Evolutionary conservation across 495 filamentous ascomycete species (phyloP).

Genomic region (Trypethelium eluteriae): DNA sequence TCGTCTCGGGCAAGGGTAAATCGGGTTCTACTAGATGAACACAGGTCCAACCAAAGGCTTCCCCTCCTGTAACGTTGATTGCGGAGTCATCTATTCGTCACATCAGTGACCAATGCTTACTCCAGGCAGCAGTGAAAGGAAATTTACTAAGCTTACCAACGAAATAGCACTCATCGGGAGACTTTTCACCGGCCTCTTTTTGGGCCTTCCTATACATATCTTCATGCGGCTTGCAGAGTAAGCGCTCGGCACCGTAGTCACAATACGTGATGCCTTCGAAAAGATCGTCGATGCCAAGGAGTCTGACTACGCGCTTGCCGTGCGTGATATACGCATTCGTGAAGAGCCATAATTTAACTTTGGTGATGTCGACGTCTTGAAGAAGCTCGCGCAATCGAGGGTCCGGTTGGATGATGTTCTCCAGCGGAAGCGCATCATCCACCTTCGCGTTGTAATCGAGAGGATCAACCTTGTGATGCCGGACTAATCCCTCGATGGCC

Average conservation of each 20-base stretch:
- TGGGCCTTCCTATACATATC: conserved; percentile 78
- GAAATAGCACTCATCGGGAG: conserved; percentile 62
- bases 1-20: conserved; percentile 48
- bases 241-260: conserved; percentile 59
- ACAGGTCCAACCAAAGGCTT: conserved; percentile 68
- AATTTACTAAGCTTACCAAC: conserved; percentile 55
- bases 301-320: conserved; percentile 66
- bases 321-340: conserved; percentile 95
- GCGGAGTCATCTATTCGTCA: conserved; percentile 68
- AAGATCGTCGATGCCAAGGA: conserved; percentile 74
- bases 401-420: conserved; percentile 70
- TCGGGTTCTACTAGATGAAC: conserved; percentile 75
- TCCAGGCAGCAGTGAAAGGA: not conserved
- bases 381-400: conserved; percentile 67
- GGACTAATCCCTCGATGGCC: conserved; percentile 89
- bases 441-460: conserved; percentile 91
- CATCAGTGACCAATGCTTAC: not conserved
- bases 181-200: conserved; percentile 39
- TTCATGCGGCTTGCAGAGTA: conserved; percentile 77
- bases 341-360: conserved; percentile 85
- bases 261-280: conserved; percentile 94
- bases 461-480: conserved; percentile 91
- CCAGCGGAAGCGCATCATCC: conserved; percentile 89
- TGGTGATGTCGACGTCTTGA: conserved; percentile 64
- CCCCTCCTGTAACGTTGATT: conserved; percentile 62